Percentiles rank a stretch among this genome's conserved stretches.
Conservation (phyloP, 805 yeast genomes). For the Babjeviella inositovora region DNA sequence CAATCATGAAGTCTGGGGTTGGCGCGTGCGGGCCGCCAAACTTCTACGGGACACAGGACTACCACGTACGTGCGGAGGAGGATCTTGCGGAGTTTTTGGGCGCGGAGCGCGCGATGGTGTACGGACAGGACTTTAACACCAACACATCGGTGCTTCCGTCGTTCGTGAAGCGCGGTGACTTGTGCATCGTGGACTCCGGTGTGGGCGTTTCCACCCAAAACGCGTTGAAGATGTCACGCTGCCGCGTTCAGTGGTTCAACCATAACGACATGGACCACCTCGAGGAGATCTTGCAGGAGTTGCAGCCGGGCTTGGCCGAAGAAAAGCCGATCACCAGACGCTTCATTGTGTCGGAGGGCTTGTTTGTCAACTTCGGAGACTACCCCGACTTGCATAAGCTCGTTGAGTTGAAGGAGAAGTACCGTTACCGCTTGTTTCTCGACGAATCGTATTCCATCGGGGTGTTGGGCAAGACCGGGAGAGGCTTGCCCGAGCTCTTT, state of each 20-base stretch:
- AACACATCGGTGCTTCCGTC: constrained; percentile 84
- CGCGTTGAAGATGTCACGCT: constrained; percentile 75
- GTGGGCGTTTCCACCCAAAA: constrained; percentile 69
- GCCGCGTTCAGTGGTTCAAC: constrained; percentile 68
- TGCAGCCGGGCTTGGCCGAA: constrained; percentile 40
- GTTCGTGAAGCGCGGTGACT: constrained; percentile 89
- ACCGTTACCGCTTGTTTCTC: constrained; percentile 71
- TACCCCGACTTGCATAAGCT: constrained; percentile 53
- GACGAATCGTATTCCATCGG: constrained; percentile 87
- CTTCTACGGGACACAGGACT: constrained; percentile 91
- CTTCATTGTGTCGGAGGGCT: constrained; percentile 82
- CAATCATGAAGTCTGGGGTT: constrained; percentile 66
- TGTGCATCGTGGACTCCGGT: constrained; percentile 74
- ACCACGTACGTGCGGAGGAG: constrained; percentile 66
- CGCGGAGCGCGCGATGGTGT: constrained; percentile 64
- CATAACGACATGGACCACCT: constrained; percentile 84
- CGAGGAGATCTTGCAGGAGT: constrained; percentile 47
- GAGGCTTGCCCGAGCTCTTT: constrained; percentile 69
- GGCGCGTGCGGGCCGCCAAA: constrained; percentile 99
- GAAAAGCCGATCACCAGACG: constrained; percentile 76
- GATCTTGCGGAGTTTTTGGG: constrained; percentile 64
- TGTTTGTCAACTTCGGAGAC: constrained; percentile 73
- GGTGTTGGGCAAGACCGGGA: constrained; percentile 69
- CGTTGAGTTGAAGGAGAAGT: constrained; percentile 61
- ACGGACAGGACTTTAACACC: constrained; percentile 87